Base-by-base conservation (phyloP, 345 rosid species). In the Triadica sebifera region DNA sequence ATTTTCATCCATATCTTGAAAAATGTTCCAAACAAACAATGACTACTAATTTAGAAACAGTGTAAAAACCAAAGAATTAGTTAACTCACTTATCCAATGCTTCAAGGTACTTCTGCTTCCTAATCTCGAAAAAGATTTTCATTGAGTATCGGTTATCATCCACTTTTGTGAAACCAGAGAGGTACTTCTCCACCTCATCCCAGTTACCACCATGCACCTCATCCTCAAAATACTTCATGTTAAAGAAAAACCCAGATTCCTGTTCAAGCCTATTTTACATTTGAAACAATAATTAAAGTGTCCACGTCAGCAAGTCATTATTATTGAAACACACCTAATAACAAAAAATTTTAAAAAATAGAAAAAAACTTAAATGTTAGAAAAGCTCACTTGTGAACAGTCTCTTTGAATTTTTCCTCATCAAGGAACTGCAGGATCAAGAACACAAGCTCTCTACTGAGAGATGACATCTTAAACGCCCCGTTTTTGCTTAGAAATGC, bases 371-470 rank as follows among this genome's bases (percentile, higher is more conserved):
- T 12, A 57, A 65, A 75, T 58, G 12, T 65, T 59, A 16, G 55
- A 53, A 74, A 52, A 59, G 37, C 93, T 82, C 80, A 93, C 99
- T 84, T 93, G 86, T 93, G 97, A 85, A 93, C 98, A 80, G 99
- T 95, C 86, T 95, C 99, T 78, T 90, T 95, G 78, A 93, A 95
- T 87, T 95, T 95, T 78, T 95, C 99, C 87, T 95, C 99, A 78
- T 95, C 99, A 17, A 95, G 88, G 86, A 93, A 95, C 90, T 95
- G 99, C 82, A 95, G 82, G 83, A 95, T 95, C 92, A 95, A 82
- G 88, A 95, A 93, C 78, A 95, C 98, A n/a, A 93, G 94, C 94
- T 95, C 99, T 87, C 99, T 85, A 81, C 99, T 95, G 73, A 95
- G 96, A 84, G 98, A 93, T 59, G 98, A 93, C 98, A 93, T 93